Evolutionary conservation across 768 basidiomycete species (phyloP), one percentile per base, ranked within the genome.

Genomic region (Kwoniella europaea): DNA sequence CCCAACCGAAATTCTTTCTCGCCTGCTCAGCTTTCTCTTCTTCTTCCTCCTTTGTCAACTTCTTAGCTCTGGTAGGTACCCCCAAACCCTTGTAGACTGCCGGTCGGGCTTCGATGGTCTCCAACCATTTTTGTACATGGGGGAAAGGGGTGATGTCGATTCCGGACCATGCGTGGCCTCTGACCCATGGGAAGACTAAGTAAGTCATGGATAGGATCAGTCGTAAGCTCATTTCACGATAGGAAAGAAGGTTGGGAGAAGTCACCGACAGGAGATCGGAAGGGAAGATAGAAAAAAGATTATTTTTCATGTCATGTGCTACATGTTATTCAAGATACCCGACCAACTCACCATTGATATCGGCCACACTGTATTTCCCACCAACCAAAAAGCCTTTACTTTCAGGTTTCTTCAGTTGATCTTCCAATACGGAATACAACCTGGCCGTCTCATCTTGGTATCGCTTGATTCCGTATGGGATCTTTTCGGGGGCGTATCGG

Each of bases 361-460:
- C 82, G 7, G 91, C 93, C 58, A 94, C 83, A 52, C 86, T 88
- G 79, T 87, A 88, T 74, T 88, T 89, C 27, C 89, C 84, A n/a
- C 94, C 93, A 18, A 88, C 92, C 16, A 96, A 88, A 81, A 87
- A 95, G 52, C 94, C 92, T 18, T 91, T 88, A 63, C 86, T 88
- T 56, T 86, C 82, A n/a, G 73, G 72, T 18, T 70, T 71, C 18
- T 74, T 74, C n/a, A 95, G 87, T 24, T 91, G 88, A 60, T 90
- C 88, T 76, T 95, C 89, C 54, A 95, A 87, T 3, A 95, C 94
- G n/a, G 88, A 85, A 79, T 91, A 94, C 22, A 95, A 86, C 27
- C 94, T 88, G 75, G 88, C 89, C 2, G 92, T 91, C 86, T 96
- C 94, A 29, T 92, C 89, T 22, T 86, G 74, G 83, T 92, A 95